These are phyloP conservation scores for Crataegus laevigata DNA, from an alignment of 306 rosid genomes.

Conservation along the genomic window DNA sequence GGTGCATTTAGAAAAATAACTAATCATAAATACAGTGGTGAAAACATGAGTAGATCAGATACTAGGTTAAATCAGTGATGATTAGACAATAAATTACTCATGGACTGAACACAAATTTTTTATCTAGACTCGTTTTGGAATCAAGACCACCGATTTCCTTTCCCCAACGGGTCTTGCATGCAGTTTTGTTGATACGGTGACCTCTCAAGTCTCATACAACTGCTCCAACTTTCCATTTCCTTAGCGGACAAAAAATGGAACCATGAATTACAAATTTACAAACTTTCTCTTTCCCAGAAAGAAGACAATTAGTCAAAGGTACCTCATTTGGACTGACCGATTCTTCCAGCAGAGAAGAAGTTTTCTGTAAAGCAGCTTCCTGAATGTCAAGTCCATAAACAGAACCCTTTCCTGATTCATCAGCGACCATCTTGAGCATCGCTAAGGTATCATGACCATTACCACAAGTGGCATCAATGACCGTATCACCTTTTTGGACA, in stretches of 20 bases:
- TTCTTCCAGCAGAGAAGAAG: constrained; percentile 50
- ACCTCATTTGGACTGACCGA: constrained; percentile 51
- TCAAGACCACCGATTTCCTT: background rate
- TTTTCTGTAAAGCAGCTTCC: constrained; percentile 61
- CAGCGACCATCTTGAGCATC: constrained; percentile 72
- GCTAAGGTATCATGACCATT: constrained; percentile 81
- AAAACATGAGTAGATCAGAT: background rate
- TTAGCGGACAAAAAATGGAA: background rate
- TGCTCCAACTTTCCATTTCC: background rate
- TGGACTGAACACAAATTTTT: background rate
- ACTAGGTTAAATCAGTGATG: background rate
- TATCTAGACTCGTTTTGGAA: background rate
- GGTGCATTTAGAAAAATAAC: too few relatives aligned
- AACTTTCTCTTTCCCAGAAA: background rate
- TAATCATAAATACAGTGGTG: background rate
- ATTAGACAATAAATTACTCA: background rate
- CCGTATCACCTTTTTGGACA: constrained; percentile 66
- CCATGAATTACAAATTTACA: background rate
- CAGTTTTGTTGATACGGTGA: background rate
- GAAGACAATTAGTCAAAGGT: background rate
- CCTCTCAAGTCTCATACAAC: background rate
- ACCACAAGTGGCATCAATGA: constrained; percentile 88
- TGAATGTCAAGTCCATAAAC: constrained; percentile 77
- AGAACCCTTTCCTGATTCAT: constrained; percentile 44
- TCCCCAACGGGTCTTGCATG: background rate